phyloP scores from a whole-genome alignment of 257 asterid genomes.

The Solanum medicagineum region DNA sequence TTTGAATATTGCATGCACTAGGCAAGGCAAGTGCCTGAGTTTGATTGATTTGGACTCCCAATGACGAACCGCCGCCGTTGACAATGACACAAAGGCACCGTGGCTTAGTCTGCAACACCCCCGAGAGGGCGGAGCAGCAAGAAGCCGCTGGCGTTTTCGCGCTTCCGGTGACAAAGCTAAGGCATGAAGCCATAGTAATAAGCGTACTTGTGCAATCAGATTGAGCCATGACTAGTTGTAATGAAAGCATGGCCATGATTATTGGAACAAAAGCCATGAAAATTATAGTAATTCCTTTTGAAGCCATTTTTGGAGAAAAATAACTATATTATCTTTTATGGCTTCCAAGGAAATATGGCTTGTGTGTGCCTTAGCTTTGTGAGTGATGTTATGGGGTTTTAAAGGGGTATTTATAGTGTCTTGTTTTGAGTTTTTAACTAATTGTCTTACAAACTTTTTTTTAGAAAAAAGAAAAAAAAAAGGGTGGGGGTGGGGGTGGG shows the following conservation, averaged over 20 bases:
- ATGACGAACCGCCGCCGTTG: conserved; percentile 30
- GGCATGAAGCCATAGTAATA: conserved; percentile 59
- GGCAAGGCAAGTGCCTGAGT: conserved; percentile 58
- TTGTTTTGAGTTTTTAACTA: background rate
- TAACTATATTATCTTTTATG: background rate
- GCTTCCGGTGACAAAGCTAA: conserved; percentile 43
- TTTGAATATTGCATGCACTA: conserved; percentile 31
- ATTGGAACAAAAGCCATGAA: background rate
- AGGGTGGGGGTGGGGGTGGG: background rate
- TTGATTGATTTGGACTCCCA: conserved; percentile 39
- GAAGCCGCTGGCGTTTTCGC: conserved; percentile 29
- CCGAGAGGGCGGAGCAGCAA: conserved; percentile 54
- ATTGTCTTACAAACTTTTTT: background rate
- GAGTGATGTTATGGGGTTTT: background rate
- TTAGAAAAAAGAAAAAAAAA: background rate
- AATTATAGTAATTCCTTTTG: conserved; percentile 8
- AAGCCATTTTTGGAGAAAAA: conserved; percentile 22
- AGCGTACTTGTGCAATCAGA: conserved; percentile 39
- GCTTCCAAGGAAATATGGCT: background rate
- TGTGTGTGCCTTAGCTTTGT: background rate
- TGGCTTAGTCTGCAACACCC: conserved; percentile 46
- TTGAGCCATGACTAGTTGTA: conserved; percentile 24
- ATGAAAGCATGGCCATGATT: background rate
- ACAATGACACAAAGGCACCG: conserved; percentile 51
- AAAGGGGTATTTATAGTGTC: background rate